Conservation (phyloP, 106 monocot species). For the Triglochin maritima region DNA sequence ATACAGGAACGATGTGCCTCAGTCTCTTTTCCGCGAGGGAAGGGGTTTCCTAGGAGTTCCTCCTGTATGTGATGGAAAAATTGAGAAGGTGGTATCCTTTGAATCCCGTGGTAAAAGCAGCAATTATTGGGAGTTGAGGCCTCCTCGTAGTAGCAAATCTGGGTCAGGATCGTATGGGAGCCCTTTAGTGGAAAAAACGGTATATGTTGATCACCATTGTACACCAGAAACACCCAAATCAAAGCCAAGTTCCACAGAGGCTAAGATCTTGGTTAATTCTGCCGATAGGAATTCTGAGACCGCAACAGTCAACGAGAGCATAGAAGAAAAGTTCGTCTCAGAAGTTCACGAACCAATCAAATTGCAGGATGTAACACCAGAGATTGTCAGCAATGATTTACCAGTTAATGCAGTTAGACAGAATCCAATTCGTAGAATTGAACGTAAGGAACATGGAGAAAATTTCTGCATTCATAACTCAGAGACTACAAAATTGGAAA, state of each 20-base stretch:
- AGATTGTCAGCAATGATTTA: neutral
- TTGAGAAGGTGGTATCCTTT: conserved; percentile 13
- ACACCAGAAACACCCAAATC: conserved; percentile 17
- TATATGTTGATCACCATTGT: conserved; percentile 25
- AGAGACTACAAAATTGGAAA: neutral
- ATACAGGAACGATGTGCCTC: conserved; percentile 27
- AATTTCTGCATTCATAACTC: conserved; percentile 1
- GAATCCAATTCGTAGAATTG: neutral
- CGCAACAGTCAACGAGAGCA: conserved; percentile 11
- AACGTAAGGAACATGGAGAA: conserved; percentile 2
- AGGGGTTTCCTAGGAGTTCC: conserved; percentile 44
- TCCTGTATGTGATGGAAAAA: conserved; percentile 10
- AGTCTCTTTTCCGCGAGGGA: conserved; percentile 37
- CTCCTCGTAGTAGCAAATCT: conserved; percentile 15
- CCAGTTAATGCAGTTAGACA: conserved; percentile 5
- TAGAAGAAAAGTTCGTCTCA: conserved; percentile 9
- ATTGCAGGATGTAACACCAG: conserved; percentile 4
- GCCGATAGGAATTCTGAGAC: conserved; percentile 16
- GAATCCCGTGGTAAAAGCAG: conserved; percentile 25
- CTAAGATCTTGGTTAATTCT: conserved; percentile 4
- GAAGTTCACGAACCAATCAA: conserved; percentile 12
- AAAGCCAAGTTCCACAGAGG: conserved; percentile 16
- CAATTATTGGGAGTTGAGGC: conserved; percentile 16
- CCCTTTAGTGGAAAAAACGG: conserved; percentile 26
- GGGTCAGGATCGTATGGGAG: conserved; percentile 29